Conservation (phyloP, 345 rosid species). For the Hibiscus syriacus region DNA sequence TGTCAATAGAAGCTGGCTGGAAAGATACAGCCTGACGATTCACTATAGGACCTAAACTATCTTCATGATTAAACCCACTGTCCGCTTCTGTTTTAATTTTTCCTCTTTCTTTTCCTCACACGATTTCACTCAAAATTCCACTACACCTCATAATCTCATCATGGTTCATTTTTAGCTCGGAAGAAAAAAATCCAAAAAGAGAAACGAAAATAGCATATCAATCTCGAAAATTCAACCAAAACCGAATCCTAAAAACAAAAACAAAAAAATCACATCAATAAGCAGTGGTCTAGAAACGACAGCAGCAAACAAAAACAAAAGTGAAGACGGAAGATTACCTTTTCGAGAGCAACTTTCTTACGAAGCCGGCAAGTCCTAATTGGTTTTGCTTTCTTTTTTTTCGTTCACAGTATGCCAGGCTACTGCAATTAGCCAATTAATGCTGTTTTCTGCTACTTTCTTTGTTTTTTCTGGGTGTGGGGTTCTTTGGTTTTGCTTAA, state of each 20-base stretch:
- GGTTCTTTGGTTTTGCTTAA: not conserved
- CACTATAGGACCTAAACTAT: conserved; percentile 27
- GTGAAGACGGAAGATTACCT: conserved; percentile 7
- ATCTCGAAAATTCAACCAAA: not conserved
- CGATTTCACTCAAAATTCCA: not conserved
- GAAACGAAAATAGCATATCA: conserved; percentile 6
- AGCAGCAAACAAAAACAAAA: not conserved
- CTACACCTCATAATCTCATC: not conserved
- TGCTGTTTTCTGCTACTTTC: not conserved
- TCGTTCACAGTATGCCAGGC: conserved; percentile 6
- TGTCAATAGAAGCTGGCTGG: conserved; percentile 34
- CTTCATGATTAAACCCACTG: conserved; percentile 34
- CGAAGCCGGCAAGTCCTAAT: too few relatives aligned
- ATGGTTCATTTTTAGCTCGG: too few relatives aligned
- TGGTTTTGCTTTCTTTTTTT: not conserved
- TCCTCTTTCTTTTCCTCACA: not conserved
- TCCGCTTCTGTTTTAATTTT: conserved; percentile 61
- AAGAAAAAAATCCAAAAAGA: too few relatives aligned
- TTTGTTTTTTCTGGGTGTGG: not conserved
- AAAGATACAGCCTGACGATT: conserved; percentile 47
- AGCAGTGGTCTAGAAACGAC: not conserved
- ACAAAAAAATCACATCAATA: not conserved
- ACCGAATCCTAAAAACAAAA: not conserved
- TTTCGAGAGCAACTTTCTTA: not conserved
- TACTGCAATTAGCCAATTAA: not conserved